Percentiles rank a stretch among this genome's conserved stretches.
phyloP scores from a whole-genome alignment of 2,329 filamentous ascomycete species.

The Penicillium rolfsii region DNA sequence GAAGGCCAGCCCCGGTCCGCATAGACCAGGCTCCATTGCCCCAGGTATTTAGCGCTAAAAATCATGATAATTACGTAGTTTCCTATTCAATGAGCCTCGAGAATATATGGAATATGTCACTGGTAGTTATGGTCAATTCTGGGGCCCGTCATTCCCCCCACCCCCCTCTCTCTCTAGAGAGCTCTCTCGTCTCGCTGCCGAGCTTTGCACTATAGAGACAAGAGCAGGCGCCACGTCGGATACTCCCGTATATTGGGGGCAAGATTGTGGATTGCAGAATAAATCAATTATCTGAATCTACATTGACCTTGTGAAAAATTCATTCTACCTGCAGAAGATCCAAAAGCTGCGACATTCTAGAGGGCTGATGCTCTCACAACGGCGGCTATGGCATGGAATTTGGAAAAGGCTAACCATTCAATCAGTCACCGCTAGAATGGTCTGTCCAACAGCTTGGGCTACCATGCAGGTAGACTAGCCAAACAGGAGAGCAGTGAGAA shows the following conservation, averaged over 20 bases:
- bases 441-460: conserved; percentile 27
- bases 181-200: background rate
- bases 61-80: conserved; percentile 28
- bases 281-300: background rate
- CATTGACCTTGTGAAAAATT: background rate
- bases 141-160: background rate
- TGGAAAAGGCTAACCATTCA: conserved; percentile 27
- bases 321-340: background rate
- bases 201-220: background rate
- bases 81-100: conserved; percentile 16
- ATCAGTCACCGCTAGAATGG: conserved; percentile 24
- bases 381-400: conserved; percentile 22
- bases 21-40: conserved; percentile 26
- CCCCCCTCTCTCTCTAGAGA: background rate
- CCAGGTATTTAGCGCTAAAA: conserved; percentile 38
- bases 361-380: conserved; percentile 20
- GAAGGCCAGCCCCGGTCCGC: conserved; percentile 36
- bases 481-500: conserved; percentile 24
- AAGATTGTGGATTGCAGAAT: background rate
- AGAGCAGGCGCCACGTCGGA: background rate
- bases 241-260: background rate
- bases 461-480: conserved; percentile 18
- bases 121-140: conserved; percentile 4
- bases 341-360: background rate
- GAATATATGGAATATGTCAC: conserved; percentile 30